Percentiles rank a stretch among this genome's conserved stretches.
Evolutionary conservation across 306 rosid genomes (phyloP).

Genomic region (Vachellia pachyceras): DNA sequence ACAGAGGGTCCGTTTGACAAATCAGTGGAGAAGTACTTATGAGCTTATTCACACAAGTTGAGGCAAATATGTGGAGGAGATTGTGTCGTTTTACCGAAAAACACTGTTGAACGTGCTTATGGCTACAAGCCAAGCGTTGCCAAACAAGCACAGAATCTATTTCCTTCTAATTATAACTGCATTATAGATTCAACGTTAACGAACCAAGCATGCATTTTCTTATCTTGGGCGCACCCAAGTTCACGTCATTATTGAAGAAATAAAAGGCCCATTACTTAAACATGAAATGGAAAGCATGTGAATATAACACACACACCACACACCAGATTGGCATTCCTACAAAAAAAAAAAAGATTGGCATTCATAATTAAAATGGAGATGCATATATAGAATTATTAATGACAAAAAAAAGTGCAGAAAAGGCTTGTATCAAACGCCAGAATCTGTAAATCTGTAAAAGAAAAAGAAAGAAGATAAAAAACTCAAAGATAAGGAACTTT

Average conservation of each 20-base stretch:
- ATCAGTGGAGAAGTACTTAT: no score
- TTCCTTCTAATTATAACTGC: background rate
- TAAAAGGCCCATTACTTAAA: constrained; percentile 38
- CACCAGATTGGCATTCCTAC: constrained; percentile 34
- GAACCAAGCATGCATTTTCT: background rate
- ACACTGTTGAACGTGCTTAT: no score
- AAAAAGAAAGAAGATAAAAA: constrained; percentile 55
- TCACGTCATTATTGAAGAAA: constrained; percentile 30
- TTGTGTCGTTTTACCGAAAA: no score
- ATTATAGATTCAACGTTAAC: background rate
- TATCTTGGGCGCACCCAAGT: background rate
- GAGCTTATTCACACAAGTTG: no score
- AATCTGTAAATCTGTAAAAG: constrained; percentile 89
- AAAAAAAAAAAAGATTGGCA: no score
- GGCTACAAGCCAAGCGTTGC: no score
- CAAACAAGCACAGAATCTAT: constrained; percentile 3
- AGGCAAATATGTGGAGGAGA: no score
- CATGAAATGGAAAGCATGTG: constrained; percentile 16
- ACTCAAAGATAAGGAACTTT: constrained; percentile 77
- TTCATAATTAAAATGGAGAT: constrained; percentile 18
- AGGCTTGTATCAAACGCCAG: constrained; percentile 83
- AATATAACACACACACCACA: background rate
- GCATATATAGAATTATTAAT: constrained; percentile 6
- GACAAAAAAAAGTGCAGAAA: constrained; percentile 8
- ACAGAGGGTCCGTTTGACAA: no score